Evolutionary conservation across 257 asterid species (phyloP).

Genomic region (Lycium barbarum): DNA sequence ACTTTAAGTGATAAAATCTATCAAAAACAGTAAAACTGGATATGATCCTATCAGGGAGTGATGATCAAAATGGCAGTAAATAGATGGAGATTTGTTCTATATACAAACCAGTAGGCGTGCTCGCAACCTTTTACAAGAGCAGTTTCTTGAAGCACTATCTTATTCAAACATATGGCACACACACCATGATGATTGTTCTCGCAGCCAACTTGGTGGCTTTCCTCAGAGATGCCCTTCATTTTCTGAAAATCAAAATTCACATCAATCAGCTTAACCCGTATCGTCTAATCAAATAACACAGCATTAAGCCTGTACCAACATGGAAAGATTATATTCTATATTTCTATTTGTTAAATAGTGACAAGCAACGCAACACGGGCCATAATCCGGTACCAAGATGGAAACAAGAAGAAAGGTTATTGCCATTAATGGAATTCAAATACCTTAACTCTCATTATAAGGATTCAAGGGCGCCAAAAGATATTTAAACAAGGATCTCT

Average conservation of each 20-base stretch:
- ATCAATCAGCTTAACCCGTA: conserved; percentile 23
- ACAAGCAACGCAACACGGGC: neutral
- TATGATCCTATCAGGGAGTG: neutral
- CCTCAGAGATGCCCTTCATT: conserved; percentile 45
- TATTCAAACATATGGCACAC: conserved; percentile 84
- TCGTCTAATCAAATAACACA: conserved; percentile 3
- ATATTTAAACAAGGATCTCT: neutral
- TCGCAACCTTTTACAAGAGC: conserved; percentile 99
- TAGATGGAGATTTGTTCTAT: conserved; percentile 28
- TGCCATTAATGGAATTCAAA: neutral
- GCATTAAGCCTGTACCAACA: neutral
- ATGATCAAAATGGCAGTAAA: conserved; percentile 24
- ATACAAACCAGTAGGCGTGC: conserved; percentile 97
- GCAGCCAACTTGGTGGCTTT: conserved; percentile 37
- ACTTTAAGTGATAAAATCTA: neutral
- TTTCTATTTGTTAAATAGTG: neutral
- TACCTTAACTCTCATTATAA: neutral
- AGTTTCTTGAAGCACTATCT: conserved; percentile 78
- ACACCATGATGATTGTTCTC: conserved; percentile 57
- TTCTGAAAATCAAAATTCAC: conserved; percentile 46
- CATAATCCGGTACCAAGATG: neutral
- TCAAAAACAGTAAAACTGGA: neutral
- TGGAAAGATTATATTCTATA: neutral
- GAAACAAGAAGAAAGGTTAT: neutral
- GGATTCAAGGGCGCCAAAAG: neutral